Evolutionary conservation across 176 grass and related monocot species (phyloP).

Genomic region (Oryza longistaminata): DNA sequence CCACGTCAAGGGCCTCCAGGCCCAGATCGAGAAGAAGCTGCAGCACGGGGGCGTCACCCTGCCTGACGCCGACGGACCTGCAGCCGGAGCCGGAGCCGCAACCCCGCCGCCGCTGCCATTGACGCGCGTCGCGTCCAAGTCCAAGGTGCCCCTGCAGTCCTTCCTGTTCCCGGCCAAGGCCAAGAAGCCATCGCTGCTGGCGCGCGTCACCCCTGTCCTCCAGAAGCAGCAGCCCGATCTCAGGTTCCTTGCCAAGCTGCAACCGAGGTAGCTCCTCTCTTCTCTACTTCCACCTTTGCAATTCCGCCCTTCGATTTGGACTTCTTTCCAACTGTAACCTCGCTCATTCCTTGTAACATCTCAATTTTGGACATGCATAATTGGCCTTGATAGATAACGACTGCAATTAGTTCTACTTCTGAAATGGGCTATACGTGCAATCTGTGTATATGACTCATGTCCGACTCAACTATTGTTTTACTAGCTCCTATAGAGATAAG

Average conservation of each 20-base stretch:
- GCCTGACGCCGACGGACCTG: background rate
- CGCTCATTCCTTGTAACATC: background rate
- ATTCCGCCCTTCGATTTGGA: background rate
- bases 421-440: too few relatives aligned
- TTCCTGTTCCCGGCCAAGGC: slow-evolving; percentile 62
- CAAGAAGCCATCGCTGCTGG: slow-evolving; percentile 61
- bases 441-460: too few relatives aligned
- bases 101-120: background rate
- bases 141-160: slow-evolving; percentile 53
- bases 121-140: slow-evolving; percentile 22
- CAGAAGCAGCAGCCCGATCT: slow-evolving; percentile 48
- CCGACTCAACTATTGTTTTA: too few relatives aligned
- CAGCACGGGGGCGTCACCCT: slow-evolving; percentile 42
- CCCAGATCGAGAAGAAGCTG: slow-evolving; percentile 67
- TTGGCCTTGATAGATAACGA: background rate
- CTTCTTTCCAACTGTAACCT: too few relatives aligned
- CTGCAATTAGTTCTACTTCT: background rate
- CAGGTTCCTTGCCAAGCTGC: slow-evolving; percentile 41
- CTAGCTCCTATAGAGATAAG: too few relatives aligned
- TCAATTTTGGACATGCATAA: background rate
- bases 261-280: slow-evolving; percentile 32
- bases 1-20: slow-evolving; percentile 70
- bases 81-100: background rate
- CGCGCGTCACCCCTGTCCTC: slow-evolving; percentile 53
- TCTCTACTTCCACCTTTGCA: too few relatives aligned